Conservation (phyloP, 371 early-diverging fungal genomes). For the Syncephalastrum monosporum region DNA sequence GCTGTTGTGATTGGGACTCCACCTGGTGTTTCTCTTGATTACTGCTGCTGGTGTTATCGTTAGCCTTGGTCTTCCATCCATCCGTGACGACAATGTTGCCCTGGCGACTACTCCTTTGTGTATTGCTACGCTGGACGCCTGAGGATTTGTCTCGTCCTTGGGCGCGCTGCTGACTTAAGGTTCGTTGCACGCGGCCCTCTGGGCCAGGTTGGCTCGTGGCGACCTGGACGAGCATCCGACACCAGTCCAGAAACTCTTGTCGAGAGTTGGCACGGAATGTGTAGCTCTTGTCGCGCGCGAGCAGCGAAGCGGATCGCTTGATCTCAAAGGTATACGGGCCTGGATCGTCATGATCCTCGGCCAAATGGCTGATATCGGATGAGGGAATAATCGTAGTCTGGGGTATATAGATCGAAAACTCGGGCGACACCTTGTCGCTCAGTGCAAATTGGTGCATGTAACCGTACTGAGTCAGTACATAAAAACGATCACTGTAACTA, state of each 20-base stretch:
- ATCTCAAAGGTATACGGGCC: constrained; percentile 12
- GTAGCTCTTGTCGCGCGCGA: constrained; percentile 13
- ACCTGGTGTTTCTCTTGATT: no score
- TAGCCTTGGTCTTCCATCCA: no score
- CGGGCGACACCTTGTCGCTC: constrained; percentile 38
- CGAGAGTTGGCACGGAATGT: constrained; percentile 9
- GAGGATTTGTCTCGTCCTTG: no score
- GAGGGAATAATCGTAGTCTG: constrained; percentile 23
- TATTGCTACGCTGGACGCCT: no score
- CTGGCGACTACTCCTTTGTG: no score
- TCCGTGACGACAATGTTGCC: no score
- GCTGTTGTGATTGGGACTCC: no score
- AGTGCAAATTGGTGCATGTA: constrained; percentile 43
- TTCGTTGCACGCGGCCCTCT: no score
- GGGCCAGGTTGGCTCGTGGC: constrained; percentile 10
- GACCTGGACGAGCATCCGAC: constrained; percentile 14
- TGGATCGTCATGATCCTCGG: not conserved
- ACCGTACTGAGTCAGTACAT: constrained; percentile 34
- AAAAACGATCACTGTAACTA: constrained; percentile 28
- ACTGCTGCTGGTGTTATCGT: no score
- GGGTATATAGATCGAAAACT: constrained; percentile 40
- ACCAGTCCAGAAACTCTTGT: constrained; percentile 15
- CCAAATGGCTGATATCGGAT: constrained; percentile 23
- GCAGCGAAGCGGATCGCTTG: constrained; percentile 5
- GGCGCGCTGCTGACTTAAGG: no score